Evolutionary conservation across 352 stramenopile genomes (phyloP), one percentile per base, ranked within the genome.

Genomic region (Thraustochytrium striatum): DNA sequence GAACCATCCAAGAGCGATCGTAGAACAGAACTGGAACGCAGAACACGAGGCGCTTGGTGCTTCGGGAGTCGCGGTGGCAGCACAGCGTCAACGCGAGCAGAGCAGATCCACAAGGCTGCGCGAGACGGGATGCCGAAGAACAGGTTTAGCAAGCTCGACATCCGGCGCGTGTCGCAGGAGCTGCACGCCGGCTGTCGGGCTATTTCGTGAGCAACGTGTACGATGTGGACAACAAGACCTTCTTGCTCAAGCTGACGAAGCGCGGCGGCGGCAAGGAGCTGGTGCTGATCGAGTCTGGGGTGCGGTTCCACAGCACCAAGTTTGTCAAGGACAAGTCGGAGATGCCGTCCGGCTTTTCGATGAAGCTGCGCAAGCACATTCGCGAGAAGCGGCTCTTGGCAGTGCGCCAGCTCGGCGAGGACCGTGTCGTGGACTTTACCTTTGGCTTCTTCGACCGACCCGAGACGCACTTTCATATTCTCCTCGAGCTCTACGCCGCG

Each of bases 311-410:
- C 85, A 94, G 91, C 35, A 98, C 93, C 59, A 90, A 93, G 75
- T 96, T 88, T 53, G 79, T 62, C n/a, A 86, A 86, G 21, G 85
- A 87, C 19, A 86, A 86, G 33, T 86, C 86, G 13, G 84, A 90
- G 28, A 88, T 97, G 69, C 95, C 95, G 16, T 95, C 88, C 43
- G 91, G 93, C 68, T 99, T 99, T 84, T 95, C 91, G 43, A 97
- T 98, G 90, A 99, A 98, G 87, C 83, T 99, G 65, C 90, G 96
- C 36, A 99, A 98, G 85, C 95, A 98, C 82, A 84, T 98, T 32
- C 91, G 94, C 41, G 91, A 90, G 69, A 96, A 98, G 81, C 87
- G 94, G 8, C 85, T 99, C 35, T 92, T 97, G 78, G 87, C 89
- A 43, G 86, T 98, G 2, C 85, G 85, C 68, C 95, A 99, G 87